Conservation (phyloP, 371 early-diverging fungal genomes). For the Syncephalastrum sp. region DNA sequence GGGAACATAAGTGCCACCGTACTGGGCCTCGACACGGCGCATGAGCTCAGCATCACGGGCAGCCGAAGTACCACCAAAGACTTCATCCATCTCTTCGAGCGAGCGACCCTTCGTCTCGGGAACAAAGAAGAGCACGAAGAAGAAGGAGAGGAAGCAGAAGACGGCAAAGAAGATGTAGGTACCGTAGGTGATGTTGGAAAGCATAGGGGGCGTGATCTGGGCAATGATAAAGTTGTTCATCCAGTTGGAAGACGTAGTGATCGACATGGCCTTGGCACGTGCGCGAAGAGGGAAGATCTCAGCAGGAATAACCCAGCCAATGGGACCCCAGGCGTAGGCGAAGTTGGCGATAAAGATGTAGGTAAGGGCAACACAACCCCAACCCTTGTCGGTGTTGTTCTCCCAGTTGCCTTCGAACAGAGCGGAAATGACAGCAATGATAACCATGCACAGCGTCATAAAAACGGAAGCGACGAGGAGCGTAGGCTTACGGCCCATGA, state of each 20-base stretch:
- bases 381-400: slow-evolving; percentile 27
- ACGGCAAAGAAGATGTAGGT: slow-evolving; percentile 59
- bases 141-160: slow-evolving; percentile 33
- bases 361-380: slow-evolving; percentile 52
- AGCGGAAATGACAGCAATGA: slow-evolving; percentile 39
- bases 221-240: slow-evolving; percentile 72
- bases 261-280: slow-evolving; percentile 80
- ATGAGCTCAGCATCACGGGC: slow-evolving; percentile 9
- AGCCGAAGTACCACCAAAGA: slow-evolving; percentile 38
- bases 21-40: slow-evolving; percentile 5
- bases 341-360: slow-evolving; percentile 65
- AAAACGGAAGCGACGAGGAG: slow-evolving; percentile 45
- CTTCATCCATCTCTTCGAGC: slow-evolving; percentile 54
- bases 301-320: slow-evolving; percentile 89
- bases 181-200: slow-evolving; percentile 60
- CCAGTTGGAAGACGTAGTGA: slow-evolving; percentile 92
- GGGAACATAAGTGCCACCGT: neutral
- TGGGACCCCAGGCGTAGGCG: slow-evolving; percentile 64
- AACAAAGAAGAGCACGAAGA: slow-evolving; percentile 35
- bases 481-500: slow-evolving; percentile 61
- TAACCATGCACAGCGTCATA: slow-evolving; percentile 32
- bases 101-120: slow-evolving; percentile 51
- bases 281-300: slow-evolving; percentile 80
- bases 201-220: slow-evolving; percentile 59
- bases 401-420: slow-evolving; percentile 35